phyloP scores from a whole-genome alignment of 2,329 filamentous ascomycete genomes.

The Keithomyces neogunnii region DNA sequence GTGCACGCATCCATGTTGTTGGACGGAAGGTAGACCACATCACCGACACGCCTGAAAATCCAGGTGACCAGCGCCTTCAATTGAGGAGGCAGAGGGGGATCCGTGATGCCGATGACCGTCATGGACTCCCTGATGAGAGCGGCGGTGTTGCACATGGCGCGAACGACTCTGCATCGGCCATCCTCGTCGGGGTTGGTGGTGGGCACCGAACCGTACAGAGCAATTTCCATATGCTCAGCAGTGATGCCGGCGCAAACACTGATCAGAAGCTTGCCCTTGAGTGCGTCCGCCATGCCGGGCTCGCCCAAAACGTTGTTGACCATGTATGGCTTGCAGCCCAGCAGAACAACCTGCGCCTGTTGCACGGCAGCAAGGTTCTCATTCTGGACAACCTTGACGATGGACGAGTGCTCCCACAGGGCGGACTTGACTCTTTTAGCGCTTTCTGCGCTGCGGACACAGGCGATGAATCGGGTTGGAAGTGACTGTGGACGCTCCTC shows the following conservation, averaged over 20 bases:
- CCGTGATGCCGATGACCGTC: constrained; percentile 64
- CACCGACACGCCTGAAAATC: constrained; percentile 69
- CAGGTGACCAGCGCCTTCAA: constrained; percentile 56
- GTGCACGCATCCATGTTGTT: constrained; percentile 65
- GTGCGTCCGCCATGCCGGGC: constrained; percentile 61
- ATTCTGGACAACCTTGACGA: constrained; percentile 60
- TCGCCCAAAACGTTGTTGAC: constrained; percentile 59
- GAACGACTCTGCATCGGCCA: constrained; percentile 55
- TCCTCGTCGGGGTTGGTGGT: constrained; percentile 35
- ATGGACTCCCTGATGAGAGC: constrained; percentile 71
- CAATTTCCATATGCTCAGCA: constrained; percentile 56
- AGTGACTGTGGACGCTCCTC: constrained; percentile 47
- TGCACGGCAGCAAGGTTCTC: constrained; percentile 61
- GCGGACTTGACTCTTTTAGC: constrained; percentile 60
- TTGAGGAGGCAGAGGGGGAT: constrained; percentile 45
- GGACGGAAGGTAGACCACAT: constrained; percentile 59
- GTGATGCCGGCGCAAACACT: constrained; percentile 74
- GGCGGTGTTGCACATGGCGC: constrained; percentile 81
- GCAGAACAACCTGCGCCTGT: constrained; percentile 63
- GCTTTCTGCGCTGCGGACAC: constrained; percentile 62
- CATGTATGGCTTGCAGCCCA: constrained; percentile 75
- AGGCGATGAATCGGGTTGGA: constrained; percentile 72
- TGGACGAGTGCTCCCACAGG: constrained; percentile 53
- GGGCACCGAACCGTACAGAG: constrained; percentile 49
- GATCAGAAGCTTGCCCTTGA: constrained; percentile 73